These are phyloP conservation scores for Rugiboletus extremiorientalis DNA, from an alignment of 1,284 basidiomycete genomes.

Conservation along the genomic window DNA sequence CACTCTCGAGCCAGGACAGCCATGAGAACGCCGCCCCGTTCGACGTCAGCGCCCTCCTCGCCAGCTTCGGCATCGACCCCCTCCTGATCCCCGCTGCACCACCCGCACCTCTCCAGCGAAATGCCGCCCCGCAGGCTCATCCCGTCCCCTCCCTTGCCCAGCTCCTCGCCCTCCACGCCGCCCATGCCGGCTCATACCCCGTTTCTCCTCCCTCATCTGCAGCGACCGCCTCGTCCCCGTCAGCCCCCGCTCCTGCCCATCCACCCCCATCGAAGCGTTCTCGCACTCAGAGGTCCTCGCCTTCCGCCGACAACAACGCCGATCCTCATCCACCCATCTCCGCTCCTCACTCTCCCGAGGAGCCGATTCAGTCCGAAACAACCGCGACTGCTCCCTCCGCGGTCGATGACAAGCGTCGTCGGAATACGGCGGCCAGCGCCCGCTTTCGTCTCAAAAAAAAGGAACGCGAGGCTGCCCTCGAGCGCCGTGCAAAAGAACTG, in stretches of 20 bases:
- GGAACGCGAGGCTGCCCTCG: conserved; percentile 92
- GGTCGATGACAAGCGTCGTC: conserved; percentile 87
- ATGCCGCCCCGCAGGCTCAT: conserved; percentile 15
- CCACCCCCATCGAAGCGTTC: conserved; percentile 22
- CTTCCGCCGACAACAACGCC: conserved; percentile 37
- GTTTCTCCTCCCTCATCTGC: conserved; percentile 22
- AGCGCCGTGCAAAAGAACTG: conserved; percentile 89
- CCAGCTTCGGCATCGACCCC: conserved; percentile 63
- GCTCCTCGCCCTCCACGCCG: conserved; percentile 57
- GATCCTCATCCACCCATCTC: conserved; percentile 41
- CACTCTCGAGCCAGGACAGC: conserved; percentile 43
- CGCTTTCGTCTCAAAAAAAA: conserved; percentile 99
- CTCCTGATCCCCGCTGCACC: conserved; percentile 38
- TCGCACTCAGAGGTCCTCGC: conserved; percentile 21
- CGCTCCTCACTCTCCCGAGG: conserved; percentile 28
- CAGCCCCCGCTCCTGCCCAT: conserved; percentile 7
- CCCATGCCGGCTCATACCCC: conserved; percentile 28
- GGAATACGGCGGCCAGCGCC: conserved; percentile 97
- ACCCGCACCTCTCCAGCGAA: conserved; percentile 12
- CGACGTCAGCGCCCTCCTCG: conserved; percentile 57
- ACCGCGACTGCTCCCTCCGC: conserved; percentile 39
- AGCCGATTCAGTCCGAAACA: conserved; percentile 31
- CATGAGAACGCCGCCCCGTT: conserved; percentile 58
- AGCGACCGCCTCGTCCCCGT: conserved; percentile 12
- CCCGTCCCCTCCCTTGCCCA: conserved; percentile 59